Base-by-base conservation (phyloP, 208 protist species). In the Acanthamoeba castellanii region DNA sequence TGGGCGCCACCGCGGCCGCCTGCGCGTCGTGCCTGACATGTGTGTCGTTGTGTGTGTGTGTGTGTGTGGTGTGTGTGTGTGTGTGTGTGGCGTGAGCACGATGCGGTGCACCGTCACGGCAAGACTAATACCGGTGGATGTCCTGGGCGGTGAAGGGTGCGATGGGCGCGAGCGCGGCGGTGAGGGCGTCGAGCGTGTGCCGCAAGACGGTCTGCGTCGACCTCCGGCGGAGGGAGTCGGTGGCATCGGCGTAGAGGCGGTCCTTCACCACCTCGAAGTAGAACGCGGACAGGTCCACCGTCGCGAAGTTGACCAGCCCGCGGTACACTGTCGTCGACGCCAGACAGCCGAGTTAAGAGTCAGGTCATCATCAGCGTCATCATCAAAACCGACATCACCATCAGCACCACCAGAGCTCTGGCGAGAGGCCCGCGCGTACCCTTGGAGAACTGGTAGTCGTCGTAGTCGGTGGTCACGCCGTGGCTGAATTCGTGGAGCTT, bases 201-300 rank as follows among this genome's bases (percentile, higher is more conserved):
- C 30, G 61, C 20, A 98, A 42, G 3, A 95, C 94, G 30, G 81
- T 96, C 84, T 97, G 97, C 45, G 89, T 95, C 18, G 93, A 74
- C 91, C 96, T 95, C 84, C 98, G 95, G 32, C 50, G 22, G 2
- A 52, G n/a, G 70, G 95, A 93, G 59, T 95, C 72, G 42, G 84
- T 32, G 45, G 81, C 52, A 1, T 96, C 94, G 13, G 95, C 94
- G 95, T 99, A 99, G 3, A 99, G 96, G n/a, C 96, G 70, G 82
- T 98, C 96, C 88, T 98, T 98, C 78, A 95, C 78, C 2, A 96
- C 27, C 47, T 98, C 97, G 13, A 98, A 97, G 95, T 98, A 98
- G 88, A 98, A 98, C 18, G 95, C 91, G 45, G 98, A 98, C 0
- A 98, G 96, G 50, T 98, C 96, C 34, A 89, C 85, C 20, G 37